Evolutionary conservation across 2,329 filamentous ascomycete species (phyloP), one percentile per base, ranked within the genome.

Genomic region (Cyphellophora europaea): DNA sequence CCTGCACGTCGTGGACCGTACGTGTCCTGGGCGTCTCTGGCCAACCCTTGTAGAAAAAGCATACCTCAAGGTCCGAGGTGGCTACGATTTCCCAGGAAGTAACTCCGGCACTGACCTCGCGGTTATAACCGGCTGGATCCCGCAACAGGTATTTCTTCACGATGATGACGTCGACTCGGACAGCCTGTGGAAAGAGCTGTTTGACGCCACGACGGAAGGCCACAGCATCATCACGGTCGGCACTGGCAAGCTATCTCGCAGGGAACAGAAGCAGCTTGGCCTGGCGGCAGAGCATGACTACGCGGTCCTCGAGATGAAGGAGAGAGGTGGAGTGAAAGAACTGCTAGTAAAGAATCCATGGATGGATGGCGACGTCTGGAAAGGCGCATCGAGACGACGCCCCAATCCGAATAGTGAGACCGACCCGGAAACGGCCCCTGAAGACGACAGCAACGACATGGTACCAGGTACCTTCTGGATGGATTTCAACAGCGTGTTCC

Each of bases 1-100:
- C 5, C 72, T 98, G 3, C 87, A 93, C 56, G 88, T 96, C 6
- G 73, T 93, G 30, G 89, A 96, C 50, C 74, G 86, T 21, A 79
- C 79, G 27, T 87, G 94, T 44, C 81, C 83, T 3, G 68, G 64
- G n/a, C 66, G 93, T 11, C 62, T 96, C 11, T 96, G 89, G 87
- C 91, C 91, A 5, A 87, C 89, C 2, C 67, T 98, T 4, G 65
- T 96, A 11, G 91, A 98, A 55, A 98, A 98, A 54, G 91, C 91
- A 0, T 98, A 98, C 49, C 66, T 98, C 2, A 98, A 96, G 63
- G 77, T 96, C 8, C 76, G 89, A 37, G 91, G 91, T 17, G 91
- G 91, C 19, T 98, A 98, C 55, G 88, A 98, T 53, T 98, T 98
- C 47, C 89, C 91, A 0, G 91, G 91, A 5, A 96, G 91, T 52